Base-by-base conservation (phyloP, 2,329 filamentous ascomycete species). In the Coniella vitis region DNA sequence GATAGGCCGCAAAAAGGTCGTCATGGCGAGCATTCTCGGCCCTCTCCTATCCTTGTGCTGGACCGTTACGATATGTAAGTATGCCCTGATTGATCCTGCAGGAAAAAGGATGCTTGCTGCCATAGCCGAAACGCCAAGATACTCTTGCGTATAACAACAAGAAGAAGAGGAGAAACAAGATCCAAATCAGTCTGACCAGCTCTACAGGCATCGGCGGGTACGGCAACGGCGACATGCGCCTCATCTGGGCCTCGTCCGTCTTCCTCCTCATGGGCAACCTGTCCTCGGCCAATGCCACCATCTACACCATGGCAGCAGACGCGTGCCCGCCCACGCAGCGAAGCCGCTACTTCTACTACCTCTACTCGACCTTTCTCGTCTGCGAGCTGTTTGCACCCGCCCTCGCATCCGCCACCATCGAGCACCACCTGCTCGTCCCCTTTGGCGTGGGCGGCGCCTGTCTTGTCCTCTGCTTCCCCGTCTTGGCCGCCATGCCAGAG, bases 341-440 rank as follows among this genome's bases (percentile, higher is more conserved):
- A 19, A 53, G 51, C 29, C 51, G 51, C 1, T 53, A 53, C n/a
- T 53, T 53, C 40, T 53, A 53, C 43, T 53, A 53, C 40, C 48
- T 53, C 7, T 53, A 53, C 32, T 53, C 51, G 7, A 53, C 51
- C 4, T 53, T 53, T 31, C 40, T 51, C 21, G 51, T 53, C 44
- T 50, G 51, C 21, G 47, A 53, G 51, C 44, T 53, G 8, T 45
- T 53, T 9, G 51, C 48, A 10, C 51, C 51, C 3, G 51, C 48
- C 19, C 36, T 53, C 16, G 51, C 48, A 19, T 50, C 48, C 4
- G 21, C 45, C 4, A 51, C 51, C 19, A 48, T 53, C 39, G 51
- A 53, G 36, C 44, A 12, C 12, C 45, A 48, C 13, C 19, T 53
- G 2, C 29, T 51, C 4, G 42, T 53, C 9, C 51, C 51, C 4